Base-by-base conservation (phyloP, 2,329 filamentous ascomycete genomes). In the Nemania sp. region DNA sequence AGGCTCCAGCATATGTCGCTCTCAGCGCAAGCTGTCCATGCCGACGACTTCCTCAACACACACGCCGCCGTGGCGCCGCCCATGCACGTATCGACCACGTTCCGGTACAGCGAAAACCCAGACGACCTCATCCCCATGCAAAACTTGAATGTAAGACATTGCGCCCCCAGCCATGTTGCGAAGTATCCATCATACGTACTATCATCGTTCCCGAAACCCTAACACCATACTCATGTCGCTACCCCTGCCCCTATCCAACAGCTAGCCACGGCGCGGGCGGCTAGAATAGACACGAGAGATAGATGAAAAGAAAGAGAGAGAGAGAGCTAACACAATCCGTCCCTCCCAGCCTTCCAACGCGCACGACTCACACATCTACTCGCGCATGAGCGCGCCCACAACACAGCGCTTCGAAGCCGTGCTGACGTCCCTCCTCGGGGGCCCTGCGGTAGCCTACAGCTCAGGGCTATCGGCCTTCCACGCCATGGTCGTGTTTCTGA, bases 401-500 rank as follows among this genome's bases (percentile, higher is more conserved):
- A 86, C 85, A 49, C 90, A 87, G 14, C 90, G 94, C 19, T 83
- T 97, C 60, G 94, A 97, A 75, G 80, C 89, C 8, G 81, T 97
- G 60, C 84, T 97, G 31, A 82, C 85, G 24, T 81, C 84, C 15
- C 77, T 97, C 55, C 77, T 97, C 30, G 80, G 82, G 61, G 89
- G 81, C 5, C 87, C 86, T 2, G 74, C 81, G 1, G 68, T 97
- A 23, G 90, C 88, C 46, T 99, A 97, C 75, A 77, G 83, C 31
- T 95, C 90, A 3, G 94, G 94, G 3, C 82, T 97, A 19, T 83
- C 90, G 9, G 90, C 93, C 46, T 92, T 97, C 75, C 90, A 97
- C 72, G 92, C 90, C 26, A 77, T 95, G 54, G 80, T 97, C 2
- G 86, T 92, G n/a, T 84, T 86, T 66, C 75, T 96, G 7, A 91